phyloP scores from a whole-genome alignment of 169 alveolate species.

The Cryptosporidium baileyi region DNA sequence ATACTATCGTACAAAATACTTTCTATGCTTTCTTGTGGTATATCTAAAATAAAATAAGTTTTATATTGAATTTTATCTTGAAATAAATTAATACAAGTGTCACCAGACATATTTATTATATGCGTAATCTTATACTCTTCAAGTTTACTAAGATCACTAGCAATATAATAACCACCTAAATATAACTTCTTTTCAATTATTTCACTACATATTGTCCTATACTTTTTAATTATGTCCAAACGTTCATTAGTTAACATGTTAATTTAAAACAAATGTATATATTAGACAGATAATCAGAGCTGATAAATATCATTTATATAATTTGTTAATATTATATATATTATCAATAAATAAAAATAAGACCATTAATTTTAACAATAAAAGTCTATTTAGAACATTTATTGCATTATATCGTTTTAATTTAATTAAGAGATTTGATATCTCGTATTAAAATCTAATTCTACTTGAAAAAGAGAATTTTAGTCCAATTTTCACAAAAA shows the following conservation, averaged over 20 bases:
- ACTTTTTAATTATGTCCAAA: conserved; percentile 4
- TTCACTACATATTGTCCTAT: conserved; percentile 69
- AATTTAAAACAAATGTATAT: neutral
- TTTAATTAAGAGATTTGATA: no score
- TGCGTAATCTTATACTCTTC: conserved; percentile 64
- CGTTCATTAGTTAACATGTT: conserved; percentile 60
- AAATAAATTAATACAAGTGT: conserved; percentile 65
- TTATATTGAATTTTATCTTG: conserved; percentile 21
- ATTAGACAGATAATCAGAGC: no score
- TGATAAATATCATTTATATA: no score
- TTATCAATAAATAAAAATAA: no score
- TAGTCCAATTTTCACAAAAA: no score
- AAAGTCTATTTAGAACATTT: no score
- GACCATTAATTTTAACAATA: no score
- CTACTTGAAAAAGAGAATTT: no score
- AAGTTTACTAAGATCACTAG: conserved; percentile 8
- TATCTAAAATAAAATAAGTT: conserved; percentile 72
- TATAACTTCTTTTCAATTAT: conserved; percentile 48
- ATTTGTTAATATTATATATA: no score
- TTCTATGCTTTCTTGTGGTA: conserved; percentile 70
- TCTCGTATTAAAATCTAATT: no score
- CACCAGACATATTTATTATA: conserved; percentile 71
- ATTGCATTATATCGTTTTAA: no score
- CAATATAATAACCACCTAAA: conserved; percentile 71
- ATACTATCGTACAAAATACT: conserved; percentile 66